Conservation (phyloP, 257 asterid genomes). For the Henckelia pumila region DNA sequence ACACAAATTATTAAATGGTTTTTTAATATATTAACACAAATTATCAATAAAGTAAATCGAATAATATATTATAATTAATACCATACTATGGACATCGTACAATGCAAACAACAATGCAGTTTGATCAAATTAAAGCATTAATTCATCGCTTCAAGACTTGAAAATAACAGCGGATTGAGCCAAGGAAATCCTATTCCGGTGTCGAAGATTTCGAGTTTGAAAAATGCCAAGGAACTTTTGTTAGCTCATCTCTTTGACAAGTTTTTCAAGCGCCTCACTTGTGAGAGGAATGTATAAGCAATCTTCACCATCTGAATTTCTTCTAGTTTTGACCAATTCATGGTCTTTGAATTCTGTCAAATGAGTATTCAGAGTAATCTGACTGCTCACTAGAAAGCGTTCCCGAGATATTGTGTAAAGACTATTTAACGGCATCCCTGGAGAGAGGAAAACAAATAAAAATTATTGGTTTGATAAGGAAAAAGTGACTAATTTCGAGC, state of each 20-base stretch:
- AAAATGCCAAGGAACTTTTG: conserved; percentile 23
- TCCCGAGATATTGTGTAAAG: conserved; percentile 77
- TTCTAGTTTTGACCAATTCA: conserved; percentile 77
- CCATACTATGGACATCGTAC: too few relatives aligned
- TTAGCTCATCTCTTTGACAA: conserved; percentile 63
- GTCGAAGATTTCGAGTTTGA: not conserved
- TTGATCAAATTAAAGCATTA: not conserved
- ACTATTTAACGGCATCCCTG: conserved; percentile 81
- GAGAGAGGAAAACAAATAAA: not conserved
- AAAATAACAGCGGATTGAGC: not conserved
- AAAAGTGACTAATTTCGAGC: not conserved
- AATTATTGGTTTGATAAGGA: conserved; percentile 2
- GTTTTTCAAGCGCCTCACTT: conserved; percentile 71
- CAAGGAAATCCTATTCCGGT: not conserved
- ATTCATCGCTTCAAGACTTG: not conserved
- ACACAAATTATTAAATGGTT: too few relatives aligned
- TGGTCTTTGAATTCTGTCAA: conserved; percentile 93
- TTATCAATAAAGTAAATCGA: too few relatives aligned
- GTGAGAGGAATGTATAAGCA: conserved; percentile 77
- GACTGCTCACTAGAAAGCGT: conserved; percentile 85
- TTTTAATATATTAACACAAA: too few relatives aligned
- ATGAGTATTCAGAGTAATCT: conserved; percentile 84
- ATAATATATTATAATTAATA: too few relatives aligned
- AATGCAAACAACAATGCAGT: too few relatives aligned
- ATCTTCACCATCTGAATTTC: conserved; percentile 80